Evolutionary conservation across 2,329 filamentous ascomycete species (phyloP), one percentile per base, ranked within the genome.

Genomic region (Hymenoscyphus linearis): DNA sequence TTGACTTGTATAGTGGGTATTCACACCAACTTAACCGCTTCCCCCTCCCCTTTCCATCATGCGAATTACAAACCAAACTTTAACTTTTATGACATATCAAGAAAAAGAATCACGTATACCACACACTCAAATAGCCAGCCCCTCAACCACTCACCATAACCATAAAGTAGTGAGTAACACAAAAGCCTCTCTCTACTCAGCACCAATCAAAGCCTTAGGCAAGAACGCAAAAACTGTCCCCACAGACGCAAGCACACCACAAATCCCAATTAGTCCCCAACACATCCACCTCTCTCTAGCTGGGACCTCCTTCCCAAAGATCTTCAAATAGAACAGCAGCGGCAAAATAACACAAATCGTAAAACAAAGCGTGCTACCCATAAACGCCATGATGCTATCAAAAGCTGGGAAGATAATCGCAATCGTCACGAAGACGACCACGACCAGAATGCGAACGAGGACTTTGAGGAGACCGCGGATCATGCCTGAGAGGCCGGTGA

Each of bases 321-420:
- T 85, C 76, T 93, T 96, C 60, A 98, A 77, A 71, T 98, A 92
- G 72, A 99, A 98, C 4, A 87, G 83, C 35, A 96, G 78, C 0
- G 93, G 95, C 57, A 99, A 80, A 74, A 96, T 92, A 66, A 98
- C 87, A 76, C 93, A 98, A 66, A 98, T 96, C 18, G 90, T 91
- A 69, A 96, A 96, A 76, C 93, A 97, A 16, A 96, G 82, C 3
- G 92, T 89, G 44, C 89, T 91, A 13, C 95, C 93, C 77, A 98
- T 86, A 59, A 90, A 79, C 44, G 84, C 83, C 86, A 90, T 89
- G 69, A 90, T 87, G 65, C 82, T 81, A 71, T 90, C 87, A 70
- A 90, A 90, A 2, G 80, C 80, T 12, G 87, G 87, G 66, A 88
- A 84, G 1, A 88, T 67, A 50, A 90, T 84, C 6, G 93, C 86